Base-by-base conservation (phyloP, 768 basidiomycete genomes). In the Mrakia frigida region DNA sequence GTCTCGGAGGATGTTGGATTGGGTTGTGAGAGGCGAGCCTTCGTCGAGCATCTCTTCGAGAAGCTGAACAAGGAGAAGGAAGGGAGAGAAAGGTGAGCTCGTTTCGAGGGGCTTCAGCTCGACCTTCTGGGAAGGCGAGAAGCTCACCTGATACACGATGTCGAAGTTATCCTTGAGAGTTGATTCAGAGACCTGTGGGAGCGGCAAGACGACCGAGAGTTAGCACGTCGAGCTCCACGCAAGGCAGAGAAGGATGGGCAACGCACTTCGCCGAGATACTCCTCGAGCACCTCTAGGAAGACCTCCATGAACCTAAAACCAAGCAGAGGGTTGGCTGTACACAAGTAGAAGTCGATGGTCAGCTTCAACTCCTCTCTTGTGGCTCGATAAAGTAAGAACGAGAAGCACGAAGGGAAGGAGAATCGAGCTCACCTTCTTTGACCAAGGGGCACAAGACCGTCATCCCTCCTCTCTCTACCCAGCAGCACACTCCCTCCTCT, bases 31-130 rank as follows among this genome's bases (percentile, higher is more conserved):
- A 0, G 94, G 94, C 81, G 94, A 90, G 16, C 93, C 91, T 13
- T 93, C 89, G 81, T 96, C 94, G 37, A 98, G 85, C n/a, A 92
- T 94, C 84, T 98, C 95, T 84, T 96, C 95, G 41, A 97, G 87
- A 25, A 98, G 88, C 92, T 95, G 79, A 16, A 2, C 28, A 14
- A 50, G 13, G 67, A 11, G 23, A 43, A 68, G 56, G 35, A 25
- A 70, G 23, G 39, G 60, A 35, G 39, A 53, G 37, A n/a, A 60
- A 59, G 3, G 23, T 37, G 7, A 60, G 52, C 28, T 16, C 9
- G 18, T 35, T 2, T 18, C 35, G 37, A 37, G 39, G 11, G 5
- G 41, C 21, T 41, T 16, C 74, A 35, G 7, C n/a, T 39, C 21
- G 23, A 2, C 18, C 46, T 16, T 14, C 21, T 2, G 37, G 13